Base-by-base conservation (phyloP, 208 protist genomes). In the Angomonas desouzai region DNA sequence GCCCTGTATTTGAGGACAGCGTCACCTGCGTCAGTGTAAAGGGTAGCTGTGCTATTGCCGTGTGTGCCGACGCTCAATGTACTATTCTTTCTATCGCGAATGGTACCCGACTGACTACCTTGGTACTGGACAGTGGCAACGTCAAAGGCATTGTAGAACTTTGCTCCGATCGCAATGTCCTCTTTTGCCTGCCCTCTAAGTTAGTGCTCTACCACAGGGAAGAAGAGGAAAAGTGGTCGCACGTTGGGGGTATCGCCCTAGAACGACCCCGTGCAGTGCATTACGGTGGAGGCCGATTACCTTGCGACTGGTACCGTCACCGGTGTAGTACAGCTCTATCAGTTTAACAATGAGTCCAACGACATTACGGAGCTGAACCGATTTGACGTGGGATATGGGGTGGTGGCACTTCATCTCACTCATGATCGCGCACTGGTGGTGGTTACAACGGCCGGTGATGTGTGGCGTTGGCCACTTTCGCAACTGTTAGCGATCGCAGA, bases 361-460 rank as follows among this genome's bases (percentile, higher is more conserved):
- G 66, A 49, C 43, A 62, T 89, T 32, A 65, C 23, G 64, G 82
- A 89, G 60, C 66, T 86, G 20, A 83, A 85, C 29, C 77, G 85
- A 55, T 92, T 95, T 66, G 82, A 95, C 66, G 85, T 95, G 25
- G 86, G 86, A 47, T 88, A 88, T 61, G 65, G 72, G 11, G 89
- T 95, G 43, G 71, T 79, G 25, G 75, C 77, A 3, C 67, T 85
- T 64, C 86, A 92, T 64, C 70, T 93, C 4, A 89, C 83, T 64
- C 36, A 51, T 0, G 69, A 83, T 30, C 73, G 75, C 18, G 76
- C 69, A 40, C 59, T 95, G 56, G 51, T 91, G 0, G 89, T 92
- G 16, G 81, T 95, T 25, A 92, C 85, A 6, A 77, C 68, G 29
- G 70, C 66, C 16, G 86, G 89, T 1, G 86, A 95, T 72, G 83